Evolutionary conservation across 345 rosid species (phyloP).

Genomic region (Capsella bursapastoris): DNA sequence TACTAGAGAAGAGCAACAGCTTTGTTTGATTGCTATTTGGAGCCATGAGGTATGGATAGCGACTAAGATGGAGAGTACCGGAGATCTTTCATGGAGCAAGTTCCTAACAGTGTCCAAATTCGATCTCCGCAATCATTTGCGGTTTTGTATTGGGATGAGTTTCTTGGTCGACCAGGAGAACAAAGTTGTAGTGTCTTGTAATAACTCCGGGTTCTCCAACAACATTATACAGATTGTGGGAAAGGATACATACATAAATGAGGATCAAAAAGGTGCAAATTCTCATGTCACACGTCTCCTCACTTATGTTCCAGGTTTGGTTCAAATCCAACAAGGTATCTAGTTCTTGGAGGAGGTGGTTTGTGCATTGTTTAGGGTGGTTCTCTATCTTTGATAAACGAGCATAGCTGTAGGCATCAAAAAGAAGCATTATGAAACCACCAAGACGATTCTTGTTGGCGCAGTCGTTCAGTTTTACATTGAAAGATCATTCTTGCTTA

Average conservation of each 20-base stretch:
- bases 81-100: constrained; percentile 11
- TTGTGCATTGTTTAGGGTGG: too few species aligned
- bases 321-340: constrained; percentile 5
- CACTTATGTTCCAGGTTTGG: constrained; percentile 17
- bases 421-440: too few species aligned
- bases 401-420: not conserved
- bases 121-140: too few species aligned
- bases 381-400: not conserved
- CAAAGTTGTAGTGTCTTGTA: not conserved
- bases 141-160: not conserved
- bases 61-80: not conserved
- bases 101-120: not conserved
- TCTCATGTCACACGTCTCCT: not conserved
- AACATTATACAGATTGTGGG: not conserved
- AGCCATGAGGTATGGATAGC: not conserved
- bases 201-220: not conserved
- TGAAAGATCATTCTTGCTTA: too few species aligned
- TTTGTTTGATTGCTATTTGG: not conserved
- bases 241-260: constrained; percentile 3
- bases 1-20: constrained; percentile 25
- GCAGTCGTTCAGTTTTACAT: too few species aligned
- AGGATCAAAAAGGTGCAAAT: not conserved
- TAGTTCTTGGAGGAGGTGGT: too few species aligned
- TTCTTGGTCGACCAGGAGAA: constrained; percentile 1
- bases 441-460: too few species aligned